Evolutionary conservation across 768 basidiomycete species (phyloP).

Genomic region (Gelatoporia subvermispora): DNA sequence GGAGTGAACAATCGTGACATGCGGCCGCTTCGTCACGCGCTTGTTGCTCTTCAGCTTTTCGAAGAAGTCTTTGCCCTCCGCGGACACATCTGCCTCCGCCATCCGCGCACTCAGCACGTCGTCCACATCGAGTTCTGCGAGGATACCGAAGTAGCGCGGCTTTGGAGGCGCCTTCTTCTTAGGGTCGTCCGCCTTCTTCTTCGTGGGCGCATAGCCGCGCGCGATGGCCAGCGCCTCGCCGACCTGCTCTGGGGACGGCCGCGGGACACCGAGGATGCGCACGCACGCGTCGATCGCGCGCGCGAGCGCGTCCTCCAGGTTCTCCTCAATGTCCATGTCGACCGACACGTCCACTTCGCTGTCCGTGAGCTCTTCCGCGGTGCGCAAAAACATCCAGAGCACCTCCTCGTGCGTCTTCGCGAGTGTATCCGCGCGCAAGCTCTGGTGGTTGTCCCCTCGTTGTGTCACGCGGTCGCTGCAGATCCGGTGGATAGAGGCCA

Average conservation of each 20-base stretch:
- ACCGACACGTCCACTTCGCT: constrained; percentile 64
- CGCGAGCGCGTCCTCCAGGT: constrained; percentile 48
- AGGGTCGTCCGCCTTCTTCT: constrained; percentile 27
- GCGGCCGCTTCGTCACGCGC: constrained; percentile 60
- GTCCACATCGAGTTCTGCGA: constrained; percentile 66
- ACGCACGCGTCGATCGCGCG: constrained; percentile 58
- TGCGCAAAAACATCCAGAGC: constrained; percentile 73
- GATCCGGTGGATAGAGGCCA: constrained; percentile 62
- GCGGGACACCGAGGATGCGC: constrained; percentile 45
- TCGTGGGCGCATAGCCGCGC: constrained; percentile 36
- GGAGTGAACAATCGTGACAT: constrained; percentile 83
- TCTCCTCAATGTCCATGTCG: constrained; percentile 58
- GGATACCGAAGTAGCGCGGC: constrained; percentile 74
- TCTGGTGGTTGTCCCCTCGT: constrained; percentile 86
- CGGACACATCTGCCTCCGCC: constrained; percentile 25
- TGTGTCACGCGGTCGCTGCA: constrained; percentile 68
- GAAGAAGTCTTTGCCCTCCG: constrained; percentile 42
- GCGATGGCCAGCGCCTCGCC: constrained; percentile 42
- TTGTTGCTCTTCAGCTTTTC: constrained; percentile 34
- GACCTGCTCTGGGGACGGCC: constrained; percentile 54
- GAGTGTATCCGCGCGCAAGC: constrained; percentile 54
- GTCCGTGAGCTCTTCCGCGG: constrained; percentile 55
- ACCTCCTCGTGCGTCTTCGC: constrained; percentile 68
- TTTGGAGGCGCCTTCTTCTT: constrained; percentile 26
- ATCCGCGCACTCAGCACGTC: constrained; percentile 42